phyloP scores from a whole-genome alignment of 208 protist genomes.

The Sergeia podlipaevii region DNA sequence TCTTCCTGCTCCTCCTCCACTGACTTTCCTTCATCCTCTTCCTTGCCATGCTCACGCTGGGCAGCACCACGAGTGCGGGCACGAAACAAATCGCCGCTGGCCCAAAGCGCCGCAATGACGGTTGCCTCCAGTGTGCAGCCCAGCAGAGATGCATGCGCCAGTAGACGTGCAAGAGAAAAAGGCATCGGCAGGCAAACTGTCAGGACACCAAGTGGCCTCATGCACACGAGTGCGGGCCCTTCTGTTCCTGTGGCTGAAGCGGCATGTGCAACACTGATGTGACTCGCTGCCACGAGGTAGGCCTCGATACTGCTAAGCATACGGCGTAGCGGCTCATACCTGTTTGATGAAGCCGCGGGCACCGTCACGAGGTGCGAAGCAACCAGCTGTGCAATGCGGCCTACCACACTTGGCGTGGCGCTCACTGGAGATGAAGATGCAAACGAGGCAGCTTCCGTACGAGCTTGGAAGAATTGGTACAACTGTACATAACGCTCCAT shows the following conservation, averaged over 20 bases:
- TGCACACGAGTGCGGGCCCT: constrained; percentile 6
- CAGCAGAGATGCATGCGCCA: constrained; percentile 37
- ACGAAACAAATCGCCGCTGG: constrained; percentile 59
- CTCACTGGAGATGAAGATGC: constrained; percentile 2
- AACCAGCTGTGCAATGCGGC: constrained; percentile 6
- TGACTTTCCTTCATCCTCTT: constrained; percentile 5
- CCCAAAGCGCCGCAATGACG: constrained; percentile 59
- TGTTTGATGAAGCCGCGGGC: constrained; percentile 39
- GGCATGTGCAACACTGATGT: constrained; percentile 22
- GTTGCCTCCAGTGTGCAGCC: constrained; percentile 49
- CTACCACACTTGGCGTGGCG: background rate
- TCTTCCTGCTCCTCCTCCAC: constrained; percentile 11
- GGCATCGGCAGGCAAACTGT: constrained; percentile 42
- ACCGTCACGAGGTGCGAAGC: constrained; percentile 43
- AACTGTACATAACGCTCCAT: constrained; percentile 65
- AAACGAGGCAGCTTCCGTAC: constrained; percentile 40
- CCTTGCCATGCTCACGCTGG: constrained; percentile 4
- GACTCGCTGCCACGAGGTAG: constrained; percentile 42
- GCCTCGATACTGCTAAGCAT: constrained; percentile 48
- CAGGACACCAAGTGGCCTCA: constrained; percentile 51
- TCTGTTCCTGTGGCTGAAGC: background rate
- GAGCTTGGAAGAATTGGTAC: constrained; percentile 68
- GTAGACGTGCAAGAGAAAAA: constrained; percentile 36
- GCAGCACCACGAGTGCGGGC: background rate
- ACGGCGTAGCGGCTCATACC: constrained; percentile 60